phyloP scores from a whole-genome alignment of 495 filamentous ascomycete genomes.

The Xylaria intraflava region DNA sequence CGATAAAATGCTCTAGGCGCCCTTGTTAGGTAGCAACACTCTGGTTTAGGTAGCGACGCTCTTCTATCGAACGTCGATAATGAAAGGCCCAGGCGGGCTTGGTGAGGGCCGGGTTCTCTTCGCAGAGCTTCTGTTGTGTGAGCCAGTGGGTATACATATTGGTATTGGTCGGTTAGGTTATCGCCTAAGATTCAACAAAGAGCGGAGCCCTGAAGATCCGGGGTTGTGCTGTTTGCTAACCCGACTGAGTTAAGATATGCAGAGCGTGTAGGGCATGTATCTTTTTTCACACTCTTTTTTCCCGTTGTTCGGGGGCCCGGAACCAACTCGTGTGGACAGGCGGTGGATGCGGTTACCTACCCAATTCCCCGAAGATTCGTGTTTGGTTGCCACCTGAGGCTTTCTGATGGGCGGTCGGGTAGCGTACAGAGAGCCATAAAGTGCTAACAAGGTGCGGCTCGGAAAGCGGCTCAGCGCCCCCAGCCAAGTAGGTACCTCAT shows the following conservation, averaged over 20 bases:
- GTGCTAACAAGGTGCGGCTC: constrained; percentile 32
- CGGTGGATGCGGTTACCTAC: no score
- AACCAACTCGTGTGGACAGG: no score
- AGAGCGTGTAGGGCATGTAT: neutral
- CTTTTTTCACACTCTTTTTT: neutral
- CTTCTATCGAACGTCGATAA: no score
- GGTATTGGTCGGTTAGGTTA: neutral
- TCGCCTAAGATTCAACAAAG: neutral
- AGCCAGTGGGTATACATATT: neutral
- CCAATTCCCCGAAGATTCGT: no score
- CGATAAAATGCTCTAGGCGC: no score
- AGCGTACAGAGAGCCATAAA: constrained; percentile 6
- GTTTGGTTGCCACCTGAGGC: no score
- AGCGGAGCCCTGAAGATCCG: neutral
- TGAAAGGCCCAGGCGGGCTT: no score
- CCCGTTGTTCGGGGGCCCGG: no score
- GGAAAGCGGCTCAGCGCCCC: constrained; percentile 26
- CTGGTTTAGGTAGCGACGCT: no score
- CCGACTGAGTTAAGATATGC: neutral
- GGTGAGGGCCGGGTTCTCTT: no score
- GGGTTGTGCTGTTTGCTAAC: neutral
- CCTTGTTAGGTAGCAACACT: no score
- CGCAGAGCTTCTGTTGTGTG: neutral
- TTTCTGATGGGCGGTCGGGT: neutral
- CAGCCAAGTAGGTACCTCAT: constrained; percentile 20